Base-by-base conservation (phyloP, 257 asterid species). In the Pogostemon cablin region DNA sequence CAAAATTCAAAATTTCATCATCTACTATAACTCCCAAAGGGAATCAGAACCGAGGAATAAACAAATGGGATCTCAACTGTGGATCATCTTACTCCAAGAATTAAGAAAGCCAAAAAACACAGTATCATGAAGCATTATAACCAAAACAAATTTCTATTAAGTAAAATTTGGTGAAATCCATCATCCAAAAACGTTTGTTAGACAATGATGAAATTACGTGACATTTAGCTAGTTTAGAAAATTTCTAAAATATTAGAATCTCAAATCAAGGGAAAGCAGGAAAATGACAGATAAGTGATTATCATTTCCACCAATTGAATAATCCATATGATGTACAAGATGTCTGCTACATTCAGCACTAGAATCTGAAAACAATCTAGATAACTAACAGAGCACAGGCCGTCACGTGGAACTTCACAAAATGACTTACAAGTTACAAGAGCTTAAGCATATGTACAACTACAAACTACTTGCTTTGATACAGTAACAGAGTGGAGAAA, bases 391-490 rank as follows among this genome's bases (percentile, higher is more conserved):
- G 3, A 53, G 17, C 9, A 5, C 7, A 53, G 59, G 59, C 58
- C 6, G 0, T 35, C 34, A 59, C 67, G 48, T 58, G 52, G 49
- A 69, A 42, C 47, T 58, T 37, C 61, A 66, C 64, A 77, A 72
- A 78, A 47, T 41, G 56, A 9, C 53, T 43, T 53, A 69, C 65
- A 62, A 43, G 65, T 43, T 53, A 69, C 65, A 62, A 43, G 65
- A 67, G 65, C 75, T 73, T 47, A 63, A 56, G 69, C 41, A 62
- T 77, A 81, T 80, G 72, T 76, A 80, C 84, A 81, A 69, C 73
- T 73, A 61, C 84, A 76, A 44, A 67, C 76, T 62, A 73, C 78
- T 44, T 34, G 62, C 74, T 69, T 25, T 62, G 56, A 67, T 67
- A 68, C 64, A 44, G 67, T 52, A 0, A 25, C 32, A 25, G 32